These are phyloP conservation scores for Fusarium albidum DNA, from an alignment of 2,329 filamentous ascomycete genomes.

Conservation along the genomic window DNA sequence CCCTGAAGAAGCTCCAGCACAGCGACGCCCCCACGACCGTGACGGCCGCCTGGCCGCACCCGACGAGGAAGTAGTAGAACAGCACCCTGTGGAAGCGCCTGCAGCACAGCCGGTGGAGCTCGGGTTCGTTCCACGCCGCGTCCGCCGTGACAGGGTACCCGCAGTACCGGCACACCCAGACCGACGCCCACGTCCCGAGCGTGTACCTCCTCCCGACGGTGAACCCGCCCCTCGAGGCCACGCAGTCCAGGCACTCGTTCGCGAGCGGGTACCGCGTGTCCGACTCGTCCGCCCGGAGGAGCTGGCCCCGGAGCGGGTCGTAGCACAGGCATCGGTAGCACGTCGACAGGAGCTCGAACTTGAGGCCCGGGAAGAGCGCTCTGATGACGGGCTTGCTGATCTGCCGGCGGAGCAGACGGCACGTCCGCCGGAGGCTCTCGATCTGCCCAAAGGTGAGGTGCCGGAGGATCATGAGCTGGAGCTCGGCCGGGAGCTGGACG, in stretches of 20 bases:
- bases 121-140: slow-evolving; percentile 44
- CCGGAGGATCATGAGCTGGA: slow-evolving; percentile 52
- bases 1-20: slow-evolving; percentile 49
- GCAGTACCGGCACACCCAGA: slow-evolving; percentile 56
- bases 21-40: slow-evolving; percentile 48
- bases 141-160: slow-evolving; percentile 48
- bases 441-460: slow-evolving; percentile 54
- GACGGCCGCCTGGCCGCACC: slow-evolving; percentile 48
- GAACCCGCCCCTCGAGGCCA: slow-evolving; percentile 45
- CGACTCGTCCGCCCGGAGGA: slow-evolving; percentile 44
- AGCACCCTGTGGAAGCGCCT: slow-evolving; percentile 48
- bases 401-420: slow-evolving; percentile 46
- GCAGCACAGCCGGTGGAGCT: slow-evolving; percentile 53
- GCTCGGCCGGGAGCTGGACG: slow-evolving; percentile 50
- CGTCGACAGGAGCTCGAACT: slow-evolving; percentile 45
- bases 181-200: slow-evolving; percentile 45
- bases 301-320: slow-evolving; percentile 40
- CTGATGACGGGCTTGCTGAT: slow-evolving; percentile 48
- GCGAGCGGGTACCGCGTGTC: slow-evolving; percentile 48
- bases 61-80: slow-evolving; percentile 49
- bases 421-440: slow-evolving; percentile 52
- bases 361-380: slow-evolving; percentile 47
- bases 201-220: slow-evolving; percentile 48
- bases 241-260: slow-evolving; percentile 51
- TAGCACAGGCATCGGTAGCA: slow-evolving; percentile 51